These are phyloP conservation scores for Phtheirospermum japonicum DNA, from an alignment of 257 asterid species.

Conservation along the genomic window DNA sequence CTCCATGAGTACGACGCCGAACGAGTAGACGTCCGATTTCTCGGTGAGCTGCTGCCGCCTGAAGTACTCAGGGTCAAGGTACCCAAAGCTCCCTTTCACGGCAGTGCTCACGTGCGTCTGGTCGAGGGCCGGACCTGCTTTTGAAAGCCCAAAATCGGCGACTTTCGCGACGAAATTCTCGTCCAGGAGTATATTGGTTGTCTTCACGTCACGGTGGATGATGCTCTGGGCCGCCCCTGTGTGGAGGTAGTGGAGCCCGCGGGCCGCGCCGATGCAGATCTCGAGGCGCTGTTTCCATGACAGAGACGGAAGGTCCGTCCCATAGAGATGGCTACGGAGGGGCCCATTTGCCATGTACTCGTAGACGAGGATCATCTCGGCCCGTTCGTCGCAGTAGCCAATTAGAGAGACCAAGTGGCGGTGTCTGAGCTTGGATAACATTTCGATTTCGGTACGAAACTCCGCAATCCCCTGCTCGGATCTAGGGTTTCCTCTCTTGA, in stretches of 20 bases:
- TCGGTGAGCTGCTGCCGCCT: constrained; percentile 78
- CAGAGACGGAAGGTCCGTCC: constrained; percentile 59
- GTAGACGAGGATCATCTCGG: constrained; percentile 73
- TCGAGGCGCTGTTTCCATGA: constrained; percentile 70
- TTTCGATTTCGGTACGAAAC: constrained; percentile 71
- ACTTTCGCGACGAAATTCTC: constrained; percentile 72
- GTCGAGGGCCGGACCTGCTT: constrained; percentile 66
- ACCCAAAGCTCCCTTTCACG: constrained; percentile 82
- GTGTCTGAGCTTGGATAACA: constrained; percentile 75
- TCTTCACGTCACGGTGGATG: constrained; percentile 78
- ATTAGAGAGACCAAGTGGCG: constrained; percentile 79
- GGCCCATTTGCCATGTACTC: constrained; percentile 89
- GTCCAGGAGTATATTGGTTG: constrained; percentile 68
- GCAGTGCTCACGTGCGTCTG: constrained; percentile 88
- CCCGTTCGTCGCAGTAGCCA: constrained; percentile 74
- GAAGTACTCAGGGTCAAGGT: constrained; percentile 81
- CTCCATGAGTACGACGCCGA: constrained; percentile 79
- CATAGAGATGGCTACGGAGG: constrained; percentile 69
- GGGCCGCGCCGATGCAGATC: constrained; percentile 79
- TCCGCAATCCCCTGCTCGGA: constrained; percentile 83
- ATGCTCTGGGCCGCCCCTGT: constrained; percentile 73
- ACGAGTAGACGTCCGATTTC: constrained; percentile 78
- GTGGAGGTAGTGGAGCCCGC: constrained; percentile 82
- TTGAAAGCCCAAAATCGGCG: constrained; percentile 82
- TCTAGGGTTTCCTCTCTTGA: constrained; percentile 75